Percentiles rank a stretch among this genome's conserved stretches.
Evolutionary conservation across 176 grass and related monocot genomes (phyloP).

Genomic region (Melocanna baccifera): DNA sequence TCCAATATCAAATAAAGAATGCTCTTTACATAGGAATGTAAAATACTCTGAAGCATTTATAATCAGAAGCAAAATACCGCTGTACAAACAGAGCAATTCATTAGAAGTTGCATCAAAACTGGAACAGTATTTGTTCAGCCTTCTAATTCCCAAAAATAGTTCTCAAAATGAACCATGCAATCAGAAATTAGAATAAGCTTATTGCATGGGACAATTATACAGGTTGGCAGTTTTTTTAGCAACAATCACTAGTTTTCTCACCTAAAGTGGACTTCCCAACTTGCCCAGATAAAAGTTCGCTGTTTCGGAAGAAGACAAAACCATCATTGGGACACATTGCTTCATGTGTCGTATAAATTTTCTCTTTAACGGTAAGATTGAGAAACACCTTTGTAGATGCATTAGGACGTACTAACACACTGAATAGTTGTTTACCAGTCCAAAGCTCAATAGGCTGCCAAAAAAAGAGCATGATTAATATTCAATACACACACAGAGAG

Average conservation of each 20-base stretch:
- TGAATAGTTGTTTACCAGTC: constrained; percentile 96
- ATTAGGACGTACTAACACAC: constrained; percentile 86
- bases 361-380: constrained; percentile 81
- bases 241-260: constrained; percentile 29
- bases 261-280: constrained; percentile 90
- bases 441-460: constrained; percentile 93
- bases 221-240: not conserved
- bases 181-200: not conserved
- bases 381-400: constrained; percentile 84
- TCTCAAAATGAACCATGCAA: not conserved
- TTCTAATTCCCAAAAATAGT: not conserved
- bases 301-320: constrained; percentile 92
- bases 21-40: not conserved
- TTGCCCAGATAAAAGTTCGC: constrained; percentile 87
- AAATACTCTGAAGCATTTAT: not conserved
- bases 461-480: constrained; percentile 28
- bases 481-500: not conserved
- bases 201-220: not conserved
- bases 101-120: not conserved
- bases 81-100: not conserved
- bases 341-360: constrained; percentile 54
- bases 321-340: constrained; percentile 89
- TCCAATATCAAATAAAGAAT: not conserved
- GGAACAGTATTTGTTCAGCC: not conserved
- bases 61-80: not conserved